phyloP scores from a whole-genome alignment of 2,329 filamentous ascomycete genomes.

The Fusarium albosuccineum region DNA sequence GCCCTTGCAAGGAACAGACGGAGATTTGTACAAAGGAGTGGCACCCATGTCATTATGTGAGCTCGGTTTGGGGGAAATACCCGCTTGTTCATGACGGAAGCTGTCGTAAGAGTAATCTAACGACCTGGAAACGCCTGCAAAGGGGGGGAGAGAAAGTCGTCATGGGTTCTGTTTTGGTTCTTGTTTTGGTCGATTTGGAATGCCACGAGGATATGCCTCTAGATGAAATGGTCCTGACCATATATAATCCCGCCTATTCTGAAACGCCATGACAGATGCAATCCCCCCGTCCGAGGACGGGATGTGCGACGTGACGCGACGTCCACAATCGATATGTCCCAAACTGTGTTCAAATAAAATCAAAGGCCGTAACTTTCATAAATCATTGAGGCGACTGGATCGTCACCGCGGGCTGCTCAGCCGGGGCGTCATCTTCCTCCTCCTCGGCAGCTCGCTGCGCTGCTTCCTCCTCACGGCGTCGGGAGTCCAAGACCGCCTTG shows the following conservation, averaged over 20 bases:
- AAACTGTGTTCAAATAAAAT: constrained; percentile 21
- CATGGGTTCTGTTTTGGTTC: not conserved
- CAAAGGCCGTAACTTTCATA: constrained; percentile 34
- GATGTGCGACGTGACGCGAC: constrained; percentile 25
- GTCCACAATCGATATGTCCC: constrained; percentile 24
- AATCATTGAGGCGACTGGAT: constrained; percentile 46
- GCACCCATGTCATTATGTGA: not conserved
- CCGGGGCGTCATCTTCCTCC: constrained; percentile 40
- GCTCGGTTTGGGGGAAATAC: not conserved
- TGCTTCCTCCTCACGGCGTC: constrained; percentile 62
- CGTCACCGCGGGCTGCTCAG: constrained; percentile 43
- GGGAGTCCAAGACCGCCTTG: constrained; percentile 69
- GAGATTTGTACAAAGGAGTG: not conserved
- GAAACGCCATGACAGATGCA: constrained; percentile 49
- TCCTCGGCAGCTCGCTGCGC: constrained; percentile 37
- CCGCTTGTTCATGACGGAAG: too few species aligned
- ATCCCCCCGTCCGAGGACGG: constrained; percentile 29
- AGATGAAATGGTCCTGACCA: constrained; percentile 31
- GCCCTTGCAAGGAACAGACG: not conserved
- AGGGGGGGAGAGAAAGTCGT: not conserved
- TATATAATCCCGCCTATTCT: constrained; percentile 41
- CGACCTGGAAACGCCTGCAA: not conserved
- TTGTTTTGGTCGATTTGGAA: constrained; percentile 18
- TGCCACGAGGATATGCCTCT: constrained; percentile 17
- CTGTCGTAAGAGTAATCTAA: not conserved